Conservation (phyloP, 495 filamentous ascomycete species). For the Barbatosphaeria neglecta region DNA sequence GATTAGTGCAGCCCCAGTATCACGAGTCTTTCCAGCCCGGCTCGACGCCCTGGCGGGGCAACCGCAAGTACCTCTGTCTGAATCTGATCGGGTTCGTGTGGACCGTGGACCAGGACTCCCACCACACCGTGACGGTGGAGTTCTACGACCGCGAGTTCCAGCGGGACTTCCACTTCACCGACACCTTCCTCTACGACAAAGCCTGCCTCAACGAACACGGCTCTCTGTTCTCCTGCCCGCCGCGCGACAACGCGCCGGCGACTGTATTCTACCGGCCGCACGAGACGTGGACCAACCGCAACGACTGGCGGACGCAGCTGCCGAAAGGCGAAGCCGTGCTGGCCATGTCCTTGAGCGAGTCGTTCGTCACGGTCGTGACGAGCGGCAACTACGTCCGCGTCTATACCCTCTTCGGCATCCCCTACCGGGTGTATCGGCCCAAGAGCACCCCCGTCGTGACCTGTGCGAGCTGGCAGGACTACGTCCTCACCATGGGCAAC, state of each 20-base stretch:
- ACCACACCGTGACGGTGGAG: conserved; percentile 92
- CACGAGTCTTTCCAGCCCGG: conserved; percentile 86
- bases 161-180: conserved; percentile 93
- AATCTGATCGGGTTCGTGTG: conserved; percentile 91
- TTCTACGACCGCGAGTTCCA: conserved; percentile 91
- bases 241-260: conserved; percentile 55
- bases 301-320: conserved; percentile 79
- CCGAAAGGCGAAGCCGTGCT: conserved; percentile 70
- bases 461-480: conserved; percentile 86
- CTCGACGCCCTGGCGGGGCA: conserved; percentile 89
- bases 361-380: conserved; percentile 79
- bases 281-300: conserved; percentile 86
- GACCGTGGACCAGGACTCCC: conserved; percentile 91
- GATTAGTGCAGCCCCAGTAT: conserved; percentile 51
- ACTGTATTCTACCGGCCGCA: conserved; percentile 94
- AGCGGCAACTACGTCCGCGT: conserved; percentile 77
- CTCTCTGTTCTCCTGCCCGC: conserved; percentile 72
- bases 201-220: conserved; percentile 82
- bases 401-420: conserved; percentile 86
- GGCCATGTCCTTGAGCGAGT: conserved; percentile 85
- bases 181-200: conserved; percentile 89
- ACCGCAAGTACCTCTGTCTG: conserved; percentile 82
- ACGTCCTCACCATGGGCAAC: conserved; percentile 87
- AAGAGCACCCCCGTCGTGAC: conserved; percentile 83
- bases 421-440: conserved; percentile 76